phyloP scores from a whole-genome alignment of 208 protist genomes.

The Leishmania gerbilli region DNA sequence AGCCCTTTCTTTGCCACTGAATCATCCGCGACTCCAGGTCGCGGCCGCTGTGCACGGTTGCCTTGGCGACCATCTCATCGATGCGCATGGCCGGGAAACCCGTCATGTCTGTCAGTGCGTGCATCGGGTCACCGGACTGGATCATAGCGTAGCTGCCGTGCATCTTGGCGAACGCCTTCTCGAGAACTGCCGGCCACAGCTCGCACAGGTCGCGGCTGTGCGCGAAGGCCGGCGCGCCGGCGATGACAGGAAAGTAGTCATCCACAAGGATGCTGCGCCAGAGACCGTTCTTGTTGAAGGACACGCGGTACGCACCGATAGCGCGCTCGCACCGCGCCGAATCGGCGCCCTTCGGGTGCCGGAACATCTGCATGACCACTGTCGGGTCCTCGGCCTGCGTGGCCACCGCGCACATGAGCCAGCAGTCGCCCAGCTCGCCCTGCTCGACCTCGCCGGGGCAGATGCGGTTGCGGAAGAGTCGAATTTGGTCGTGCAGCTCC shows the following conservation, averaged over 20 bases:
- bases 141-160: constrained; percentile 84
- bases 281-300: constrained; percentile 88
- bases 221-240: constrained; percentile 47
- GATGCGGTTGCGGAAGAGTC: constrained; percentile 76
- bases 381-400: constrained; percentile 55
- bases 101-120: constrained; percentile 86
- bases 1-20: constrained; percentile 42
- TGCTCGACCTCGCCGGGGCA: constrained; percentile 62
- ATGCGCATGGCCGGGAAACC: constrained; percentile 77
- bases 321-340: constrained; percentile 50
- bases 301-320: constrained; percentile 85
- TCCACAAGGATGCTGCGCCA: constrained; percentile 89
- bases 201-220: constrained; percentile 75
- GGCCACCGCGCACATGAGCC: constrained; percentile 85
- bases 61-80: constrained; percentile 61
- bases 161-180: constrained; percentile 94
- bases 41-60: constrained; percentile 26
- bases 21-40: constrained; percentile 49
- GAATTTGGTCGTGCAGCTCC: constrained; percentile 63
- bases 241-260: constrained; percentile 82
- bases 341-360: constrained; percentile 56
- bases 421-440: constrained; percentile 85
- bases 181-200: constrained; percentile 85
- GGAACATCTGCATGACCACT: constrained; percentile 69
- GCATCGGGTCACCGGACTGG: constrained; percentile 83